Conservation (phyloP, 306 rosid species). For the Medicago arabica region DNA sequence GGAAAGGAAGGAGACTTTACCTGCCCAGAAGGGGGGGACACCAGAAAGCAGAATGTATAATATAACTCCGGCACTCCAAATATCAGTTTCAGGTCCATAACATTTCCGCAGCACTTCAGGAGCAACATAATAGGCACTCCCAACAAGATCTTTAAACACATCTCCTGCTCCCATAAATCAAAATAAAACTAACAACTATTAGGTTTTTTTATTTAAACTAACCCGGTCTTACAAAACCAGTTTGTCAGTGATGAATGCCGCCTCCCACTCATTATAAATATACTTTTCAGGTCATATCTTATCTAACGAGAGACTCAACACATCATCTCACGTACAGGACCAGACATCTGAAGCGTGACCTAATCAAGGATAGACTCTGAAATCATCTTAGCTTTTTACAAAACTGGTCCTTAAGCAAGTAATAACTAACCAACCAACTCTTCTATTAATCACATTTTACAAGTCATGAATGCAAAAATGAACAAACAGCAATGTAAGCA, state of each 20-base stretch:
- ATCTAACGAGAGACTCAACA: not conserved
- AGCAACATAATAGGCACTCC: constrained; percentile 98
- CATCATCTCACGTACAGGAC: not conserved
- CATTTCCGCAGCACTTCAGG: constrained; percentile 86
- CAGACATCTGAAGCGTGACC: not conserved
- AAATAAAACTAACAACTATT: not conserved
- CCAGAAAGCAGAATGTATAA: constrained; percentile 93
- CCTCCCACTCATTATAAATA: not conserved
- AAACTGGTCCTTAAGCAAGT: not conserved
- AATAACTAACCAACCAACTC: not conserved
- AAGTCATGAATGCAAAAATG: not conserved
- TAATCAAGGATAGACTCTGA: not conserved
- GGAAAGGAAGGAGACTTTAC: constrained; percentile 49
- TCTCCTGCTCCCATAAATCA: constrained; percentile 63
- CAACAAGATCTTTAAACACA: constrained; percentile 82
- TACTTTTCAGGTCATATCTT: not conserved
- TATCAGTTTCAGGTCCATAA: constrained; percentile 90
- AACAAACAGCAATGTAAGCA: not conserved
- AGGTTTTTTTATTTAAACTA: not conserved
- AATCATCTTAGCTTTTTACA: not conserved
- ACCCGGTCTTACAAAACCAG: not conserved
- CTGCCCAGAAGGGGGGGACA: constrained; percentile 98
- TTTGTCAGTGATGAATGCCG: not conserved
- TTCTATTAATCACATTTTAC: not conserved
- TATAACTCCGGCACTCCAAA: constrained; percentile 97